Conservation (phyloP, 768 basidiomycete species). For the Boletus rex-veris region DNA sequence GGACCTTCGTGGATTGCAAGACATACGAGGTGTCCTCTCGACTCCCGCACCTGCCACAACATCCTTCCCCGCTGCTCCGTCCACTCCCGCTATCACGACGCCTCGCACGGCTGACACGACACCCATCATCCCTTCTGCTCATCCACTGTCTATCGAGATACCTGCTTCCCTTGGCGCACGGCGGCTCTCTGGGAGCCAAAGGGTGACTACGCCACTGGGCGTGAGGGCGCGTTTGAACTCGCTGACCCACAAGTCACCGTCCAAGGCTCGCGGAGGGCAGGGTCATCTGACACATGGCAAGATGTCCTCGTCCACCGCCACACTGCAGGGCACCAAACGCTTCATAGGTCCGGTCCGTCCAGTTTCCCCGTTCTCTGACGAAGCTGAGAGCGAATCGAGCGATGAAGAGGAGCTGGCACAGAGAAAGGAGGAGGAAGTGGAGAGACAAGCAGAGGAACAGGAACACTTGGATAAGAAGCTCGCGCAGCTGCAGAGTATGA, state of each 20-base stretch:
- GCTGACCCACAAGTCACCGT: slow-evolving; percentile 49
- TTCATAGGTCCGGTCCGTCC: slow-evolving; percentile 31
- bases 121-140: slow-evolving; percentile 10
- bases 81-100: slow-evolving; percentile 7
- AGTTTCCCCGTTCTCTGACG: slow-evolving; percentile 51
- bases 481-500: slow-evolving; percentile 62
- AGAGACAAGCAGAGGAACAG: slow-evolving; percentile 63
- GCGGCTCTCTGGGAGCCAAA: slow-evolving; percentile 39
- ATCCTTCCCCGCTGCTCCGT: slow-evolving; percentile 19
- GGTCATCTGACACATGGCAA: slow-evolving; percentile 34
- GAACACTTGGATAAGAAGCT: slow-evolving; percentile 66
- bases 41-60: slow-evolving; percentile 41
- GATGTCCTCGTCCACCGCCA: slow-evolving; percentile 65
- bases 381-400: slow-evolving; percentile 51
- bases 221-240: slow-evolving; percentile 73
- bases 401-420: slow-evolving; percentile 55
- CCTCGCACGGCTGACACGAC: slow-evolving; percentile 16
- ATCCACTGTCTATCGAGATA: slow-evolving; percentile 26
- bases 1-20: slow-evolving; percentile 75
- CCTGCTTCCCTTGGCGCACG: slow-evolving; percentile 15
- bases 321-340: slow-evolving; percentile 50
- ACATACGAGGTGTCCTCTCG: slow-evolving; percentile 56
- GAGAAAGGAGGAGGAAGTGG: slow-evolving; percentile 65
- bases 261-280: slow-evolving; percentile 28
- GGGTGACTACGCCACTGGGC: slow-evolving; percentile 52